phyloP scores from a whole-genome alignment of 2,329 filamentous ascomycete genomes.

The Rugonectria rugulosa region DNA sequence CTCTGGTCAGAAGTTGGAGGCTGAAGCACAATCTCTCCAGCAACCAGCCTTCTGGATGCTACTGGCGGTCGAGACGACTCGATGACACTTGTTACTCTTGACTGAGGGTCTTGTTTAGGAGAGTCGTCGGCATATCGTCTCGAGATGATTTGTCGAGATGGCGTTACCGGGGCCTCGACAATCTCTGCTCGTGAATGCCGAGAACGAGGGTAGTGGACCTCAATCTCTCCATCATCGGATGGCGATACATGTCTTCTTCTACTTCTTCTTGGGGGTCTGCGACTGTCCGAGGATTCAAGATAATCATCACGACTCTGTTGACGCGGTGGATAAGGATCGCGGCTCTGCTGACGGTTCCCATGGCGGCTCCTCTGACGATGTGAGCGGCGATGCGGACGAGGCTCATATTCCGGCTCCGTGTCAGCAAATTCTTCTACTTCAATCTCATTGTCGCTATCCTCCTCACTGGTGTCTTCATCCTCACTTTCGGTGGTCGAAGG shows the following conservation, averaged over 20 bases:
- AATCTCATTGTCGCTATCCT: slow-evolving; percentile 29
- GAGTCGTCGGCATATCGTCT: slow-evolving; percentile 42
- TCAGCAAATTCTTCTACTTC: slow-evolving; percentile 32
- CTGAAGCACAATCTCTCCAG: background rate
- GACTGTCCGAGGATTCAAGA: slow-evolving; percentile 35
- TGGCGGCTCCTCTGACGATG: background rate
- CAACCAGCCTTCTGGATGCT: slow-evolving; percentile 42
- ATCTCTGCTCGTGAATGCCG: slow-evolving; percentile 38
- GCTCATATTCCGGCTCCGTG: slow-evolving; percentile 39
- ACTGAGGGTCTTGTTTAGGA: slow-evolving; percentile 38
- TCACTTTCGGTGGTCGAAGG: slow-evolving; percentile 17
- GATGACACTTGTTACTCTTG: slow-evolving; percentile 41
- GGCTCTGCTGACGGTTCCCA: slow-evolving; percentile 20
- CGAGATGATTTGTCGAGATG: slow-evolving; percentile 35
- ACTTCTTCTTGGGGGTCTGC: slow-evolving; percentile 32
- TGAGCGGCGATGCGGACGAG: slow-evolving; percentile 29
- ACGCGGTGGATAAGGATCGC: slow-evolving; percentile 9
- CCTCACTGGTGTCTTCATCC: slow-evolving; percentile 7
- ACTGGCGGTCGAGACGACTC: slow-evolving; percentile 46
- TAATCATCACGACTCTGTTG: slow-evolving; percentile 40
- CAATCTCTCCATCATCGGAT: slow-evolving; percentile 35
- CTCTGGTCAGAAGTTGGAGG: slow-evolving; percentile 10
- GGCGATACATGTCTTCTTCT: slow-evolving; percentile 29
- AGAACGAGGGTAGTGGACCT: slow-evolving; percentile 34
- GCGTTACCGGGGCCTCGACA: slow-evolving; percentile 30